Evolutionary conservation across 805 yeast species (phyloP).

Genomic region (Wickerhamiella galacta): DNA sequence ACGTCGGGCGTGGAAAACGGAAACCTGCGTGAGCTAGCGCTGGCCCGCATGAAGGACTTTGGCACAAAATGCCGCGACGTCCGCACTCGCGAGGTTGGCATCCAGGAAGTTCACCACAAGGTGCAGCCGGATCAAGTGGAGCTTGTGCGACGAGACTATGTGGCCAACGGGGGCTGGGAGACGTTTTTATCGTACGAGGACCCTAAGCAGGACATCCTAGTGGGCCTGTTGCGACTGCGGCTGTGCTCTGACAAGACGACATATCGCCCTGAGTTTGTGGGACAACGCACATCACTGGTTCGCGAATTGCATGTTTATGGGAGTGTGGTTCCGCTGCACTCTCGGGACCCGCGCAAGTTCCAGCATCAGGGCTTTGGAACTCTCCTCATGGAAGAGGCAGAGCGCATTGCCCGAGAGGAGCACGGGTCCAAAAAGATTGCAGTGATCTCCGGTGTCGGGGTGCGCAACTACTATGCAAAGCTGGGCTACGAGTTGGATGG

Average conservation of each 20-base stretch:
- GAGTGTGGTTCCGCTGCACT: constrained; percentile 89
- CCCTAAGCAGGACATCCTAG: constrained; percentile 87
- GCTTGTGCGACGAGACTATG: constrained; percentile 83
- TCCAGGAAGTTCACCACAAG: constrained; percentile 94
- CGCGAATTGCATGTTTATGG: constrained; percentile 96
- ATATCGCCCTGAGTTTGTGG: constrained; percentile 70
- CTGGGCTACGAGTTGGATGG: constrained; percentile 89
- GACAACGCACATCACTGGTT: constrained; percentile 82
- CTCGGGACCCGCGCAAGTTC: constrained; percentile 92
- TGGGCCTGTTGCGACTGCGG: constrained; percentile 77
- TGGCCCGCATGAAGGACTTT: constrained; percentile 95
- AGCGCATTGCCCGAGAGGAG: constrained; percentile 83
- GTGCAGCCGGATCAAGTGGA: constrained; percentile 96
- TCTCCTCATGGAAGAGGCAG: constrained; percentile 94
- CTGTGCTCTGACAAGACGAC: constrained; percentile 81
- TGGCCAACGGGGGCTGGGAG: constrained; percentile 64
- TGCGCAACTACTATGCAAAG: constrained; percentile 83
- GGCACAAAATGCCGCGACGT: constrained; percentile 94
- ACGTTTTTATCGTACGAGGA: constrained; percentile 92
- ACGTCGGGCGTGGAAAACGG: constrained; percentile 98
- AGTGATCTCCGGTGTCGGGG: constrained; percentile 96
- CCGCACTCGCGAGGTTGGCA: constrained; percentile 95
- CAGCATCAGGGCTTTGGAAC: constrained; percentile 99
- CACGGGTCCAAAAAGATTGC: constrained; percentile 84
- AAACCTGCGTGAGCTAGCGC: constrained; percentile 82